phyloP scores from a whole-genome alignment of 192 early-diverging fungal species.

The Podila minutissima region DNA sequence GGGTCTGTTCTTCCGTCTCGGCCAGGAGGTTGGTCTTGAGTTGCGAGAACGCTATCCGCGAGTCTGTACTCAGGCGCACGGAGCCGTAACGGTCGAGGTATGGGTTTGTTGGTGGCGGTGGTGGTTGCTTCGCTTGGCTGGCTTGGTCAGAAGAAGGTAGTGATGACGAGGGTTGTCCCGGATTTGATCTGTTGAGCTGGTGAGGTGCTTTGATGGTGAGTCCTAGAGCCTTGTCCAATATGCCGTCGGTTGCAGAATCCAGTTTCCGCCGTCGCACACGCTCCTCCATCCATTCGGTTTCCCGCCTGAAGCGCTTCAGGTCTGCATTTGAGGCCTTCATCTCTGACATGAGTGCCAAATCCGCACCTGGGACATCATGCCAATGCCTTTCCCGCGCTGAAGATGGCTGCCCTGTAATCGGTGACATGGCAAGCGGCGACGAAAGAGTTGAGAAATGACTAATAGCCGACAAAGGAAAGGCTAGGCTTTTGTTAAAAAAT shows the following conservation, averaged over 20 bases:
- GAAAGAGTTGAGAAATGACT: no score
- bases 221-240: slow-evolving; percentile 35
- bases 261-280: slow-evolving; percentile 16
- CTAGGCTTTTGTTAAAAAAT: no score
- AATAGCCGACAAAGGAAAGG: no score
- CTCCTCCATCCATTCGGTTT: slow-evolving; percentile 35
- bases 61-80: slow-evolving; percentile 36
- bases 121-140: neutral
- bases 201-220: slow-evolving; percentile 17
- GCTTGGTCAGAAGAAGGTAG: neutral
- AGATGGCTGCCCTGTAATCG: neutral
- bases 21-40: slow-evolving; percentile 23
- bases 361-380: slow-evolving; percentile 34
- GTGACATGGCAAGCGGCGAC: neutral
- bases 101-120: neutral
- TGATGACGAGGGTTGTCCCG: neutral
- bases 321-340: slow-evolving; percentile 40
- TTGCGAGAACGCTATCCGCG: slow-evolving; percentile 30
- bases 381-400: neutral
- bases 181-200: no score
- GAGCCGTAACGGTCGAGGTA: neutral
- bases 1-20: slow-evolving; percentile 34
- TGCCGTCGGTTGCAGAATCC: slow-evolving; percentile 7
- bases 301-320: slow-evolving; percentile 37
- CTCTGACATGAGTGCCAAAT: slow-evolving; percentile 37